These are phyloP conservation scores for Lentinula sp. DNA, from an alignment of 768 basidiomycete genomes.

Conservation along the genomic window DNA sequence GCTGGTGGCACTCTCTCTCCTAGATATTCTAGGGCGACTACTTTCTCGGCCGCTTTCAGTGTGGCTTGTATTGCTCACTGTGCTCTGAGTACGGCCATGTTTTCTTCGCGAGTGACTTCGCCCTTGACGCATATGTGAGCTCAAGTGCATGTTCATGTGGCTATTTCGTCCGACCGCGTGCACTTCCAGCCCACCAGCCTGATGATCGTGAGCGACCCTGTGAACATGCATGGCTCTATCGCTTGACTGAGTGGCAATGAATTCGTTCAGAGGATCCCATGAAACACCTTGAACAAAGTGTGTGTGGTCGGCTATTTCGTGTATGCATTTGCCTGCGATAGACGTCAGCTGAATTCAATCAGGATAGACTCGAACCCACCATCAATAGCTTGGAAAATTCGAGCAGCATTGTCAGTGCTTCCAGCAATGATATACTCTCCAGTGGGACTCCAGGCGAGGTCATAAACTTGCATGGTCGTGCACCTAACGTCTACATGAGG, in stretches of 20 bases:
- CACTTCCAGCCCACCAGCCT: constrained; percentile 78
- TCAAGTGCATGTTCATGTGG: constrained; percentile 33
- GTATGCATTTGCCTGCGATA: constrained; percentile 70
- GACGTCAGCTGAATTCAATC: constrained; percentile 9
- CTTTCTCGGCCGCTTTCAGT: constrained; percentile 2
- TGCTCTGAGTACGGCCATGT: constrained; percentile 8
- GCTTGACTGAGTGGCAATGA: constrained; percentile 94
- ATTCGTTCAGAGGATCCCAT: constrained; percentile 97
- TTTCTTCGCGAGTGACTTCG: constrained; percentile 7
- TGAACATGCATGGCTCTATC: constrained; percentile 97
- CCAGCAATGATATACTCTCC: constrained; percentile 95
- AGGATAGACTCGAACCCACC: constrained; percentile 34
- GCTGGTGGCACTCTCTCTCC: constrained; percentile 68
- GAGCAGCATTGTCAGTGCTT: constrained; percentile 91
- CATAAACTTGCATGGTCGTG: constrained; percentile 95
- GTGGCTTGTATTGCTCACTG: constrained; percentile 11
- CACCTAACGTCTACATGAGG: constrained; percentile 42
- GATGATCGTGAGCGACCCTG: constrained; percentile 39
- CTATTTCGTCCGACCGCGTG: constrained; percentile 89
- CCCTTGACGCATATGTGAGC: not conserved
- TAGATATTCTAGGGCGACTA: constrained; percentile 52
- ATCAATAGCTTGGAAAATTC: constrained; percentile 72
- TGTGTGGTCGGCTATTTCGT: constrained; percentile 88
- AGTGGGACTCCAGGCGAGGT: constrained; percentile 94
- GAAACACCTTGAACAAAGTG: constrained; percentile 99